Evolutionary conservation across 306 rosid genomes (phyloP), one percentile per base, ranked within the genome.

Genomic region (Vicia villosa): DNA sequence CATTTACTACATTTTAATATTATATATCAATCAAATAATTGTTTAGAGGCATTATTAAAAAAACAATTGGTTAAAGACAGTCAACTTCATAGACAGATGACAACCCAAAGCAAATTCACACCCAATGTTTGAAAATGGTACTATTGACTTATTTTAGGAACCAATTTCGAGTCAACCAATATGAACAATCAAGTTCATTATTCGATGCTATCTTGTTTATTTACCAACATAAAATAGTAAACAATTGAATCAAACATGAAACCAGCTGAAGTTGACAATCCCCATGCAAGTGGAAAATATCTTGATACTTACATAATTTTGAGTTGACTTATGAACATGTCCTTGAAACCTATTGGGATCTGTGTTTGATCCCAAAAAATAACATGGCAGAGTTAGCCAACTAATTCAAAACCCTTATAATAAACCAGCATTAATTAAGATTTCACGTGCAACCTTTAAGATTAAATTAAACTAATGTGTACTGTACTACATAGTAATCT

Each of bases 261-360:
- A 69, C 8, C 56, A 55, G 32, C 45, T 60, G 49, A 77, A 55
- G 14, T 49, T 74, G 56, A 28, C 63, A 79, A 68, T 63, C 63
- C 74, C 74, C 78, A 52, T 52, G 59, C 59, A 75, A 73, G 87
- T 74, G 80, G 78, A 73, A 79, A 81, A 81, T n/a, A n/a, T 80
- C 84, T 72, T 72, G 81, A 69, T 56, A 8, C 28, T 19, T 40
- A 62, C 50, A 62, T 24, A n/a, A n/a, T 38, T 16, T 58, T 52
- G 24, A 64, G 85, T 90, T 87, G 95, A 84, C 90, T 85, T 72
- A 55, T 8, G 38, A 74, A 70, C 65, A 76, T 47, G 69, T 68
- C 73, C 65, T 38, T 74, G 56, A 72, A 79, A 79, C 78, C 66
- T 74, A 79, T 85, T 76, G 96, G 96, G 91, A 89, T 89, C 88